Evolutionary conservation across 805 yeast species (phyloP).

Genomic region (Kodamaea kakaduensis): DNA sequence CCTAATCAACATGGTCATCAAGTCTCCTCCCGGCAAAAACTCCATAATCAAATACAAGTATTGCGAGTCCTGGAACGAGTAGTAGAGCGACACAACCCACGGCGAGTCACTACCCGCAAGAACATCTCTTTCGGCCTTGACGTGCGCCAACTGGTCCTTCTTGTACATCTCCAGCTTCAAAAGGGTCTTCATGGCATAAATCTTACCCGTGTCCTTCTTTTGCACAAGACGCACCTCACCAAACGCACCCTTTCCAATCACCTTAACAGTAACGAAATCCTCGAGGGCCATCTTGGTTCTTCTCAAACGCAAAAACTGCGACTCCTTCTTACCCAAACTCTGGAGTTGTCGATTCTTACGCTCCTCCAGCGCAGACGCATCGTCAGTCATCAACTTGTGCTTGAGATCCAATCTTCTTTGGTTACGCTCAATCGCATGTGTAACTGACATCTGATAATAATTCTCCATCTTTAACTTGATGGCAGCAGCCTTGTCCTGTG

Average conservation of each 20-base stretch:
- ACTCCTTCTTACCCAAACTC: slow-evolving; percentile 82
- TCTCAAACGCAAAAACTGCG: slow-evolving; percentile 77
- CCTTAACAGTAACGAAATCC: slow-evolving; percentile 86
- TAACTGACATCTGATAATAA: slow-evolving; percentile 78
- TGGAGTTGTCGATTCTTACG: slow-evolving; percentile 77
- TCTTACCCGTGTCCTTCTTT: slow-evolving; percentile 86
- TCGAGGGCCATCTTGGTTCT: slow-evolving; percentile 79
- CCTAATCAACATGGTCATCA: slow-evolving; percentile 93
- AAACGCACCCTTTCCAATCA: slow-evolving; percentile 93
- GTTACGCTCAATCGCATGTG: slow-evolving; percentile 92
- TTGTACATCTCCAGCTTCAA: slow-evolving; percentile 90
- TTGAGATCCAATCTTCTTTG: slow-evolving; percentile 87
- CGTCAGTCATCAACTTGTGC: slow-evolving; percentile 62
- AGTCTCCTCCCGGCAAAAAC: slow-evolving; percentile 71
- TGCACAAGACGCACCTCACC: slow-evolving; percentile 96
- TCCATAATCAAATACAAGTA: slow-evolving; percentile 44
- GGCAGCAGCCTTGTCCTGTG: slow-evolving; percentile 83
- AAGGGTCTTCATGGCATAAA: slow-evolving; percentile 91
- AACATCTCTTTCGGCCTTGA: slow-evolving; percentile 93
- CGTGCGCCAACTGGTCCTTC: slow-evolving; percentile 92
- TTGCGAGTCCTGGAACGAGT: slow-evolving; percentile 75
- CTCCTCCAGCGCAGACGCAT: slow-evolving; percentile 68
- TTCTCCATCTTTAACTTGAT: slow-evolving; percentile 79
- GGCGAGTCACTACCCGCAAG: slow-evolving; percentile 86
- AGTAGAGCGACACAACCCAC: slow-evolving; percentile 81